Evolutionary conservation across 768 basidiomycete genomes (phyloP).

Genomic region (Infundibulicybe gibba): DNA sequence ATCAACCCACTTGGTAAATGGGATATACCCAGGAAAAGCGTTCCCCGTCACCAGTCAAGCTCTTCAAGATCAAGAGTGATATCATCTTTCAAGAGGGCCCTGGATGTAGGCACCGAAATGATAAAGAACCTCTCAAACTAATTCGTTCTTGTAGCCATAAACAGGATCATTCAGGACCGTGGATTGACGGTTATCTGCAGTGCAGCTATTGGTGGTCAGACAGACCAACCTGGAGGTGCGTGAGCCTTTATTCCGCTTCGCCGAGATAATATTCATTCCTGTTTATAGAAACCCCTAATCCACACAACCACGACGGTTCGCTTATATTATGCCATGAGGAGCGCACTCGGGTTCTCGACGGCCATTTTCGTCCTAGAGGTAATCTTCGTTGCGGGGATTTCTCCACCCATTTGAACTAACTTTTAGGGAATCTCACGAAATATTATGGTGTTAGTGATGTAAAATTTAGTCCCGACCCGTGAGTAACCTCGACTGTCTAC

Average conservation of each 20-base stretch:
- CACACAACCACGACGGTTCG: constrained; percentile 46
- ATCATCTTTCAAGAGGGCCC: not conserved
- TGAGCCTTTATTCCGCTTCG: not conserved
- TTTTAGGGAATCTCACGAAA: constrained; percentile 24
- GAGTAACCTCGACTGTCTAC: constrained; percentile 7
- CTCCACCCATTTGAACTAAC: not conserved
- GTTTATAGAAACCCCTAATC: constrained; percentile 27
- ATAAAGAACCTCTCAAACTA: not conserved
- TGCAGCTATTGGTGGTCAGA: constrained; percentile 40
- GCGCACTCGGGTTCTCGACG: constrained; percentile 10
- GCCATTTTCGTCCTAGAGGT: constrained; percentile 12
- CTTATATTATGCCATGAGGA: constrained; percentile 35
- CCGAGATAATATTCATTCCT: not conserved
- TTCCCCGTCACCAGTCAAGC: no score
- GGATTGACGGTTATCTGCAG: constrained; percentile 40
- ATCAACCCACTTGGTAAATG: no score
- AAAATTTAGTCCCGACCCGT: constrained; percentile 50
- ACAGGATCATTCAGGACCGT: constrained; percentile 44
- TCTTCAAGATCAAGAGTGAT: no score
- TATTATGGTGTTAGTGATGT: constrained; percentile 56
- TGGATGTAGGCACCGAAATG: not conserved
- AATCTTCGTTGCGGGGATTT: constrained; percentile 1
- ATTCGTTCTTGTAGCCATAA: constrained; percentile 37
- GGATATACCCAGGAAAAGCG: no score
- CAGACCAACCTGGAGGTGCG: constrained; percentile 27